Percentiles rank a stretch among this genome's conserved stretches.
phyloP scores from a whole-genome alignment of 306 rosid species.

The Prunus mongolica region DNA sequence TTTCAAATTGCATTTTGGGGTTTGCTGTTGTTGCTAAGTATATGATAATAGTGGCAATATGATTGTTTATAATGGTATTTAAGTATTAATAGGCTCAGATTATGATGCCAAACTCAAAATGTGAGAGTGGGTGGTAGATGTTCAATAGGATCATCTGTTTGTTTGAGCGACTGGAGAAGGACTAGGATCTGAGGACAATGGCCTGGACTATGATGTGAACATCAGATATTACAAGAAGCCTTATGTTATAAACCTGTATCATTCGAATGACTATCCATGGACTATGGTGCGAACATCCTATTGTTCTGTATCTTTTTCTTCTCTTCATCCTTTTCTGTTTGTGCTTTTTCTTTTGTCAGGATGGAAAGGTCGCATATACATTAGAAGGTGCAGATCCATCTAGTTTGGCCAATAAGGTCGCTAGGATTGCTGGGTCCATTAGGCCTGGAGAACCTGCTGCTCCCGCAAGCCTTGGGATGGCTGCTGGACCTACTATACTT shows the following conservation, averaged over 20 bases:
- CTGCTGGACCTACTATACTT: conserved; percentile 68
- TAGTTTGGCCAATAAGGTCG: conserved; percentile 91
- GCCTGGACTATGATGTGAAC: neutral
- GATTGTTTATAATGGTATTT: neutral
- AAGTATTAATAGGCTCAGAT: neutral
- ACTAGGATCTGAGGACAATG: neutral
- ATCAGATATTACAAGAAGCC: neutral
- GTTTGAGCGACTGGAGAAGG: neutral
- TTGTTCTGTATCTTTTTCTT: neutral
- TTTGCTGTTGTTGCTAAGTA: neutral
- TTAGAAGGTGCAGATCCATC: conserved; percentile 99
- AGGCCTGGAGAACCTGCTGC: conserved; percentile 76
- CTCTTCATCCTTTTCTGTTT: neutral
- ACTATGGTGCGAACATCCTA: neutral
- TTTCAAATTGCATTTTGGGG: neutral
- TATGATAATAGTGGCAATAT: neutral
- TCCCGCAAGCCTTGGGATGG: conserved; percentile 92
- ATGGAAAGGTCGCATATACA: conserved; percentile 74
- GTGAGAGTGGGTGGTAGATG: neutral
- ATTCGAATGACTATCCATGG: neutral
- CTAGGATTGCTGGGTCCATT: conserved; percentile 73
- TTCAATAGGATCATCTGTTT: neutral
- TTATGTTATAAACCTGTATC: neutral
- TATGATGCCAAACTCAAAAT: neutral
- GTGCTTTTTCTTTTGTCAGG: conserved; percentile 39